Evolutionary conservation across 208 protist species (phyloP).

Genomic region (Leptomonas pyrrhocoris): DNA sequence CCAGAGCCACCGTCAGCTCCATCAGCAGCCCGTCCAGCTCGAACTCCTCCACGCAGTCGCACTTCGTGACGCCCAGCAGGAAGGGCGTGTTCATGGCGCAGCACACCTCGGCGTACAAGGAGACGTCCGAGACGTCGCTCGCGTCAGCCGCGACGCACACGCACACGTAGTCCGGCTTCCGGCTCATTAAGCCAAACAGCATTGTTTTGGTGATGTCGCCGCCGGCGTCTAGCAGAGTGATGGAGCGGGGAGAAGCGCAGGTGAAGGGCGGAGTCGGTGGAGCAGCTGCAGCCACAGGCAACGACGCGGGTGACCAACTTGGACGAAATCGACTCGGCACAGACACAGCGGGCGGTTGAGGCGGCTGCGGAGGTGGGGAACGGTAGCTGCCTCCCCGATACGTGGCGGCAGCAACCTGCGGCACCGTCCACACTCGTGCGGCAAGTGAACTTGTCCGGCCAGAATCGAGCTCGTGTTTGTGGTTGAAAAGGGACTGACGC

Average conservation of each 20-base stretch:
- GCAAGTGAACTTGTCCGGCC: slow-evolving; percentile 94
- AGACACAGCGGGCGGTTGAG: neutral
- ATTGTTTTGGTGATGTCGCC: slow-evolving; percentile 83
- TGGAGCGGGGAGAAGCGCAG: slow-evolving; percentile 30
- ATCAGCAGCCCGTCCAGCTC: slow-evolving; percentile 91
- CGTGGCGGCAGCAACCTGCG: neutral
- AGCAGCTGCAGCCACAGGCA: slow-evolving; percentile 1
- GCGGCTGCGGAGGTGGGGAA: neutral
- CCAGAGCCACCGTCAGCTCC: slow-evolving; percentile 69
- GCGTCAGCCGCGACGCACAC: slow-evolving; percentile 67
- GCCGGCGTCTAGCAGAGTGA: slow-evolving; percentile 77
- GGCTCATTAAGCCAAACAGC: slow-evolving; percentile 94
- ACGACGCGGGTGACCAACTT: slow-evolving; percentile 3
- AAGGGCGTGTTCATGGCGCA: slow-evolving; percentile 92
- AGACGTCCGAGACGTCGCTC: slow-evolving; percentile 28
- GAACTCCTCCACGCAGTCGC: slow-evolving; percentile 92
- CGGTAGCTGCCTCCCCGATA: neutral
- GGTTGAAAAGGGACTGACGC: slow-evolving; percentile 90
- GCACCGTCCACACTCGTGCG: slow-evolving; percentile 88
- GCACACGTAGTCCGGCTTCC: slow-evolving; percentile 90
- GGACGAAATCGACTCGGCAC: slow-evolving; percentile 7
- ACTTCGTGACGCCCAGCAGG: slow-evolving; percentile 94
- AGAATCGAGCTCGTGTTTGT: slow-evolving; percentile 96
- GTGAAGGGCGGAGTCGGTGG: slow-evolving; percentile 29
- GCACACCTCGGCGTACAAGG: slow-evolving; percentile 92